Base-by-base conservation (phyloP, 345 rosid species). In the Carallia brachiata region DNA sequence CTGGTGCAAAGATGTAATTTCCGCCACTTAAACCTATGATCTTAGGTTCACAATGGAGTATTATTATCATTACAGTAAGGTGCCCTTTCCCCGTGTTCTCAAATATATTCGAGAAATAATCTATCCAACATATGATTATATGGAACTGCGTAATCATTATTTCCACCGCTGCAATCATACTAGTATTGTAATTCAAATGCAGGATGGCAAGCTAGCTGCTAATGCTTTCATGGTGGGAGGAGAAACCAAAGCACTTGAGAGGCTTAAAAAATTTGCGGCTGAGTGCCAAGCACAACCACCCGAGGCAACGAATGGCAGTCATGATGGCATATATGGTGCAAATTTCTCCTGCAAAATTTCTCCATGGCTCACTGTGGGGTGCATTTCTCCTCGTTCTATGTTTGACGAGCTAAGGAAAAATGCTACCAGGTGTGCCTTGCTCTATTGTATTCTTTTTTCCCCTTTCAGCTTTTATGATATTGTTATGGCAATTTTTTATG, bases 341-440 rank as follows among this genome's bases (percentile, higher is more conserved):
- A 92, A 86, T 82, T 92, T 96, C 66, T 96, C 98, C 53, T 87
- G 95, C 87, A 96, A 96, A 77, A 90, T 96, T 44, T 91, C 97
- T 68, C 96, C 99, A 50, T 96, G 99, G 99, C 84, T 96, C 56
- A 85, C 88, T 40, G 80, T 75, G 80, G 99, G 99, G 67, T 89
- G 93, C 82, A 75, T 92, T 68, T 92, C 99, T 78, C 98, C 99
- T 48, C 90, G 99, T 40, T 80, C 84, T 81, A 85, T 96, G 89
- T 90, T 89, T 68, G 91, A 90, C 63, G 98, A 96, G 84, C 87
- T 92, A n/a, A 93, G 88, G 88, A 92, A 86, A 84, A 82, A 95
- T 52, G 83, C 87, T 34, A 57, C 82, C 39, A 81, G 87, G 96
- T 90, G 72, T 79, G 53, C 56, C 56, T 44, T 23, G 15, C 27